These are phyloP conservation scores for Jaltomata sinuosa DNA, from an alignment of 257 asterid species.

Conservation along the genomic window DNA sequence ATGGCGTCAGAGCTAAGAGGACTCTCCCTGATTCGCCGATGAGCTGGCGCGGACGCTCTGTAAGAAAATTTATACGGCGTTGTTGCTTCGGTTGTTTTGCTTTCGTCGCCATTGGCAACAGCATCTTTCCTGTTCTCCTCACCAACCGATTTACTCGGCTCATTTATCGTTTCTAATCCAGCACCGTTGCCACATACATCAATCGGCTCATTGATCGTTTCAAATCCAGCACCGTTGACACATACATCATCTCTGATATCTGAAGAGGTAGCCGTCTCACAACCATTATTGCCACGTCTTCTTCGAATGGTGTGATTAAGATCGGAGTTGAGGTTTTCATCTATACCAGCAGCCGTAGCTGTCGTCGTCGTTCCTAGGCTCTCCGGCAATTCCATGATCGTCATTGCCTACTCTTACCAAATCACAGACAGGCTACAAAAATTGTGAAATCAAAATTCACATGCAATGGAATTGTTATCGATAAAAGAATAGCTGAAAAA, in stretches of 20 bases:
- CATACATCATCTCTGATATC: too few relatives aligned
- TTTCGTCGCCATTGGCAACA: constrained; percentile 29
- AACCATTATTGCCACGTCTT: background rate
- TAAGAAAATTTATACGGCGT: constrained; percentile 36
- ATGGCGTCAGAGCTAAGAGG: constrained; percentile 97
- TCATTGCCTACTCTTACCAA: background rate
- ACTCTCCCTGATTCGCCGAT: constrained; percentile 74
- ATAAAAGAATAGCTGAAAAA: background rate
- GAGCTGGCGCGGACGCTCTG: constrained; percentile 83
- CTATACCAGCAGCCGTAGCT: background rate
- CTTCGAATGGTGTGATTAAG: background rate
- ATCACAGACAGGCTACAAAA: too few relatives aligned
- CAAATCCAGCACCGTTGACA: constrained; percentile 13
- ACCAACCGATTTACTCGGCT: background rate
- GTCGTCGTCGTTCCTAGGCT: constrained; percentile 10
- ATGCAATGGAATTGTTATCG: background rate
- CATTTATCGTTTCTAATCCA: constrained; percentile 4
- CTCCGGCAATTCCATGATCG: constrained; percentile 49
- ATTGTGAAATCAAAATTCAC: background rate
- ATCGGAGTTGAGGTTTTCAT: background rate
- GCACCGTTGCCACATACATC: constrained; percentile 8
- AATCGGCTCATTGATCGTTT: background rate
- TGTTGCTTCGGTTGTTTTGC: constrained; percentile 15
- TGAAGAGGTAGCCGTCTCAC: background rate
- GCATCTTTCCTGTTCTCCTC: constrained; percentile 2